These are phyloP conservation scores for Ustilago trichophora DNA, from an alignment of 1,284 basidiomycete species.

Conservation along the genomic window DNA sequence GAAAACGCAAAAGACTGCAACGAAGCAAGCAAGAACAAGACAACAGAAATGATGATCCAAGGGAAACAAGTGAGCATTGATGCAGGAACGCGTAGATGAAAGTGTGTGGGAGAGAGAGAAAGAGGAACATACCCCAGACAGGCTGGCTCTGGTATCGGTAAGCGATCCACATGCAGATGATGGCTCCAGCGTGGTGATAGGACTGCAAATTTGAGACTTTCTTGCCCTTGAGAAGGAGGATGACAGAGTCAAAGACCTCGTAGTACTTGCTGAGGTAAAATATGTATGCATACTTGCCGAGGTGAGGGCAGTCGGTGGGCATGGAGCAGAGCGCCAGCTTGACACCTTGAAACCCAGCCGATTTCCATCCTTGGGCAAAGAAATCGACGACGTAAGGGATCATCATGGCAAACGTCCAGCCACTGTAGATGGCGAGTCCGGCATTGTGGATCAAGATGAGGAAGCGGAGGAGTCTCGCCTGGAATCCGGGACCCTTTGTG, in stretches of 20 bases:
- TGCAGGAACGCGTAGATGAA: too few species aligned
- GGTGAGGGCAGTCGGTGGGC: conserved; percentile 55
- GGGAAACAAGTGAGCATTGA: too few species aligned
- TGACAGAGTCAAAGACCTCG: conserved; percentile 63
- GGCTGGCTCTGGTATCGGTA: conserved; percentile 59
- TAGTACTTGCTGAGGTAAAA: conserved; percentile 66
- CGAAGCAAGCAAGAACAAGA: background rate
- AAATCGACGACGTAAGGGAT: conserved; percentile 48
- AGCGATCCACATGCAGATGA: conserved; percentile 66
- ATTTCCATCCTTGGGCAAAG: conserved; percentile 48
- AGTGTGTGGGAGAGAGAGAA: too few species aligned
- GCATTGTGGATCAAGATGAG: conserved; percentile 55
- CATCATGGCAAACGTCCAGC: conserved; percentile 50
- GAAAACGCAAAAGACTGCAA: conserved; percentile 57
- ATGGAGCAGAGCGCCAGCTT: conserved; percentile 66
- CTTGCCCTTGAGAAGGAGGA: conserved; percentile 66
- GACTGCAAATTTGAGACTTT: conserved; percentile 62
- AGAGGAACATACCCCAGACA: conserved; percentile 55
- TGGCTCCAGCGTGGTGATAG: conserved; percentile 63
- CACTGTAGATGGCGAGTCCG: conserved; percentile 50
- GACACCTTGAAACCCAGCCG: conserved; percentile 52
- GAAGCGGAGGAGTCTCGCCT: conserved; percentile 25
- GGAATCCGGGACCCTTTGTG: conserved; percentile 28
- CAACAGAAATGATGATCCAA: too few species aligned
- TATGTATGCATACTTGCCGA: conserved; percentile 60